Evolutionary conservation across 495 filamentous ascomycete species (phyloP).

Genomic region (Aspergillus asperescens): DNA sequence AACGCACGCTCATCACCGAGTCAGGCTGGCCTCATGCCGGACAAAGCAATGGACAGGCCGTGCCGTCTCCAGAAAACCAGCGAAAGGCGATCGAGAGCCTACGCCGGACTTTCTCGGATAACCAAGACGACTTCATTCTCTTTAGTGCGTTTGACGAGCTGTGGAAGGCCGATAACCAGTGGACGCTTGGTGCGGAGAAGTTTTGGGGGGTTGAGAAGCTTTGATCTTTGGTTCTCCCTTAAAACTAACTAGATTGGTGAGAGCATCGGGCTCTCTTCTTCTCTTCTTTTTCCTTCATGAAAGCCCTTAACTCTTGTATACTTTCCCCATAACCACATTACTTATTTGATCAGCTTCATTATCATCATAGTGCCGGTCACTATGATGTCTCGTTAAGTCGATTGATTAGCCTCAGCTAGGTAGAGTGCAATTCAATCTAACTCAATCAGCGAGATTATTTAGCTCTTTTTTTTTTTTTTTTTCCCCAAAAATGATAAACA

Average conservation of each 20-base stretch:
- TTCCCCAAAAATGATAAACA: too few species aligned
- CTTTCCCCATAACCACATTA: too few species aligned
- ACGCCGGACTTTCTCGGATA: conserved; percentile 43
- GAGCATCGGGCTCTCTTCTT: too few species aligned
- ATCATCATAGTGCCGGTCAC: too few species aligned
- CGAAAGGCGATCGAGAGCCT: conserved; percentile 58
- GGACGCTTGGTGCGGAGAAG: conserved; percentile 64
- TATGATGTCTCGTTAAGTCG: too few species aligned
- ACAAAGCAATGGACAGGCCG: conserved; percentile 54
- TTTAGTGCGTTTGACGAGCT: conserved; percentile 71
- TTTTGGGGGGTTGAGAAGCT: conserved; percentile 58
- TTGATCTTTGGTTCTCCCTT: background rate
- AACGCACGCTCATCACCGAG: conserved; percentile 62
- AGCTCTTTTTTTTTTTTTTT: too few species aligned
- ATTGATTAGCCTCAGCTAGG: too few species aligned
- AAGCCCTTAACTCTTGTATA: too few species aligned
- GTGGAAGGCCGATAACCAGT: conserved; percentile 68
- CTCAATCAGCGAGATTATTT: too few species aligned
- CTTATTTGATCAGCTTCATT: too few species aligned
- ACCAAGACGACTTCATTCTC: conserved; percentile 50
- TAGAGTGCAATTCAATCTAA: too few species aligned
- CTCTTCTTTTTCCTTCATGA: too few species aligned
- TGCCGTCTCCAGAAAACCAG: conserved; percentile 62
- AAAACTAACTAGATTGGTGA: background rate
- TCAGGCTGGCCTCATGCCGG: conserved; percentile 78